Evolutionary conservation across 2,329 filamentous ascomycete species (phyloP), one percentile per base, ranked within the genome.

Genomic region (Pyricularia sp.): DNA sequence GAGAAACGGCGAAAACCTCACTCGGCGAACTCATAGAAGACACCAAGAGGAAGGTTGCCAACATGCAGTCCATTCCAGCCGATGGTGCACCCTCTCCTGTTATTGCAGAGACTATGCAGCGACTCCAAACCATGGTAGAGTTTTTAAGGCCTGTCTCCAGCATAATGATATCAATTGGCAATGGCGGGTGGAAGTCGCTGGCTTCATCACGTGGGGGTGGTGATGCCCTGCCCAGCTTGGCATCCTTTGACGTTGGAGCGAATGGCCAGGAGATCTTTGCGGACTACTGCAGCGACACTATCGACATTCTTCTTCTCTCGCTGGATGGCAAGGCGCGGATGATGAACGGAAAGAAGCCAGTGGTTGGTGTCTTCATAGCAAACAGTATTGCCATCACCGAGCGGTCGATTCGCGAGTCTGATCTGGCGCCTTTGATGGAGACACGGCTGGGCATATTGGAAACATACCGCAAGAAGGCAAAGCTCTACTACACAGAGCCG

Each of bases 1-100:
- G 94, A 25, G 94, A 97, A 76, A 98, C 94, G 0, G 94, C 92
- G 58, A 97, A 97, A 77, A 85, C 86, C 1, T 97, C 94, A 0
- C 83, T 99, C 20, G 86, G 88, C 11, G 92, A 94, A 74, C 82
- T 99, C 26, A 82, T 98, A 1, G 93, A 95, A 33, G 93, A 97
- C 73, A 93, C 90, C 20, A 90, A 89, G 73, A 88, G 88, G 59
- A 91, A 87, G 72, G 86, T 93, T 33, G 83, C 84, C 69, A 81
- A 79, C 30, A 82, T 96, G 68, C 85, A 90, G 68, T 82, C 86
- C 12, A 81, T 98, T 9, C 92, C 94, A 0, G 79, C 85, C 6
- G 94, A 98, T 77, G 94, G 92, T 17, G 90, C 90, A 3, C 84
- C 93, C 0, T 83, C 95, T 2, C 88, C 93, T 1, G 81, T 97